Conservation (phyloP, 2,329 filamentous ascomycete genomes). For the Neofusicoccum parvum region DNA sequence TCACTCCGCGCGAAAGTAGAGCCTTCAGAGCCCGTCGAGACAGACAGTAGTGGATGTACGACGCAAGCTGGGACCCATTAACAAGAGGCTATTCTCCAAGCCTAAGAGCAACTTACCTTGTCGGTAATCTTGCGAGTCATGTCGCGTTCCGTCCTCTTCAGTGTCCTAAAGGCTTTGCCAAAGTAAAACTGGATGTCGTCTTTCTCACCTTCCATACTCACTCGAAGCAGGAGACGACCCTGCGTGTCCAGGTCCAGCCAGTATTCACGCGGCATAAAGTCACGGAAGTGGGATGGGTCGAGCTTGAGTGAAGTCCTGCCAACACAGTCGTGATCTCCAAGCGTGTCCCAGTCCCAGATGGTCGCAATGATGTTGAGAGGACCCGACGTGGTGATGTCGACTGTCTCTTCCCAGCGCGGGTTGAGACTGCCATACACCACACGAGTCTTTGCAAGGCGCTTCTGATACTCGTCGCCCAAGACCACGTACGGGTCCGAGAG, state of each 20-base stretch:
- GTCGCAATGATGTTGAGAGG: slow-evolving; percentile 94
- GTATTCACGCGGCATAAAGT: slow-evolving; percentile 93
- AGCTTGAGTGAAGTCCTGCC: slow-evolving; percentile 95
- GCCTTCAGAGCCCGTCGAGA: slow-evolving; percentile 78
- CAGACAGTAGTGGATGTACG: slow-evolving; percentile 88
- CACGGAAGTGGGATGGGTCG: slow-evolving; percentile 95
- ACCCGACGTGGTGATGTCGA: slow-evolving; percentile 91
- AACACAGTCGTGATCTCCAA: slow-evolving; percentile 96
- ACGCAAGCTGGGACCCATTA: slow-evolving; percentile 66
- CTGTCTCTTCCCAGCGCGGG: slow-evolving; percentile 94
- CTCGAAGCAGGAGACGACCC: slow-evolving; percentile 81
- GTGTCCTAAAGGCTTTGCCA: slow-evolving; percentile 90
- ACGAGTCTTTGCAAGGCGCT: slow-evolving; percentile 90
- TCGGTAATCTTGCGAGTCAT: slow-evolving; percentile 98
- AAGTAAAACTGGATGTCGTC: slow-evolving; percentile 99
- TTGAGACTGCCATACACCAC: slow-evolving; percentile 89
- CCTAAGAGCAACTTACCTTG: slow-evolving; percentile 64
- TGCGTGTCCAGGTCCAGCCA: slow-evolving; percentile 98
- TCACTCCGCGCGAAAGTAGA: slow-evolving; percentile 72
- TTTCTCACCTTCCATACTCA: slow-evolving; percentile 98
- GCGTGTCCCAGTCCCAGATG: slow-evolving; percentile 96
- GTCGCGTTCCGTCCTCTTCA: slow-evolving; percentile 94
- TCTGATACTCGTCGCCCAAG: slow-evolving; percentile 95
- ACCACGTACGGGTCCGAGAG: slow-evolving; percentile 97
- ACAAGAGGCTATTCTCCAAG: slow-evolving; percentile 9